Base-by-base conservation (phyloP, 108 stramenopile genomes). In the Nitzschia putrida region DNA sequence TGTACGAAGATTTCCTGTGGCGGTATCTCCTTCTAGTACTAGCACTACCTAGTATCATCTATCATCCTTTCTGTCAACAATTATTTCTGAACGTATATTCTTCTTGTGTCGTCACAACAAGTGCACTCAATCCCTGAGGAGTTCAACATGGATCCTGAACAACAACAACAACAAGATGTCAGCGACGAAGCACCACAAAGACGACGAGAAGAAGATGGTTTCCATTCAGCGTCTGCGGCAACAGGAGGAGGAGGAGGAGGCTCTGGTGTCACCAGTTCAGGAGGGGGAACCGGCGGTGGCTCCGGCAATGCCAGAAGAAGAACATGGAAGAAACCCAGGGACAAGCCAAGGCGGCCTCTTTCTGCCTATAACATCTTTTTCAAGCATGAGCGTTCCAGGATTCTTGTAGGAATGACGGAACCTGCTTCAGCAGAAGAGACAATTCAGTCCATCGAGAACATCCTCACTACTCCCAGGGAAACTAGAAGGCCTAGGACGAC, bases 281-380 rank as follows among this genome's bases (percentile, higher is more conserved):
- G 26, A 0, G 59, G 45, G 47, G 47, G 69, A 7, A 26, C 49
- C n/a, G n/a, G n/a, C n/a, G n/a, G n/a, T n/a, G n/a, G n/a, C n/a
- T n/a, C n/a, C n/a, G n/a, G n/a, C n/a, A n/a, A n/a, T n/a, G n/a
- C n/a, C n/a, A n/a, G 9, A 25, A 44, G 50, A 25, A 60, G 75
- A 20, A 64, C 75, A 10, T 76, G 75, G 75, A 70, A 77, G 29
- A 77, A 71, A 38, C 76, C 64, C 11, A 70, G 71, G 25, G 76
- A 77, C 64, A 77, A 77, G 55, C 76, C 76, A 13, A 77, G 70
- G 43, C 76, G 76, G 5, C 76, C 76, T 20, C 50, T 77, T 11
- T 66, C 64, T 51, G 76, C 76, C 49, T 77, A 77, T 57, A 77
- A 77, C 44, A 70, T 77, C 37, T 77, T 77, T 64, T 77, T 77